These are phyloP conservation scores for Umbelopsis vinacea DNA, from an alignment of 192 early-diverging fungal genomes.

Conservation along the genomic window DNA sequence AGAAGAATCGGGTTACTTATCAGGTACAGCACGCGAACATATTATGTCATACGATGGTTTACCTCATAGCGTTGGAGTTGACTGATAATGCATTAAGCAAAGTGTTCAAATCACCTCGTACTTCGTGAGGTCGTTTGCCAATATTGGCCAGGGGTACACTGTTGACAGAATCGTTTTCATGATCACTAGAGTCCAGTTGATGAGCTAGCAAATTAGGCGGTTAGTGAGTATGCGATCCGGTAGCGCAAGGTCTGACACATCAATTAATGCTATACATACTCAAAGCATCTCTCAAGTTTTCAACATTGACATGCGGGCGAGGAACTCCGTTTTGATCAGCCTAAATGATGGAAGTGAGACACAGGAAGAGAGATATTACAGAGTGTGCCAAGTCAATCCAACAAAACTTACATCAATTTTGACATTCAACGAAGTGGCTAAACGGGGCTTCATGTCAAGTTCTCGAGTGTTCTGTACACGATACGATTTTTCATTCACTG, in stretches of 20 bases:
- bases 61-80: slow-evolving; percentile 16
- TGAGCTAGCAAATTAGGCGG: not conserved
- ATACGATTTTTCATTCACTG: slow-evolving; percentile 17
- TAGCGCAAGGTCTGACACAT: too few species aligned
- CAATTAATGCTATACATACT: not conserved
- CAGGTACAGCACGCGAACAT: not conserved
- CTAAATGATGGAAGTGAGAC: not conserved
- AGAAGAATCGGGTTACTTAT: not conserved
- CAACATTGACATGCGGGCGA: slow-evolving; percentile 4
- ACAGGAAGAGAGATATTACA: not conserved
- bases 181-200: slow-evolving; percentile 13
- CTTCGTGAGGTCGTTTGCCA: slow-evolving; percentile 6
- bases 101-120: slow-evolving; percentile 12
- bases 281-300: slow-evolving; percentile 13
- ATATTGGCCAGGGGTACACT: not conserved
- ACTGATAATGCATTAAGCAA: slow-evolving; percentile 2
- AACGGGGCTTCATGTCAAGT: slow-evolving; percentile 5
- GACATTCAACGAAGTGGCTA: slow-evolving; percentile 7
- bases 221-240: not conserved
- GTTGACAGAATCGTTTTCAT: slow-evolving; percentile 20
- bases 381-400: not conserved
- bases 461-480: not conserved
- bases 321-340: slow-evolving; percentile 4
- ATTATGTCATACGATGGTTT: not conserved
- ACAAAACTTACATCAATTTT: slow-evolving; percentile 1